A percentile compares a stretch with the other conserved stretches of the same genome.
These are phyloP conservation scores for Chlamydomonas asymmetrica DNA, from an alignment of 139 green algal species.

Conservation along the genomic window DNA sequence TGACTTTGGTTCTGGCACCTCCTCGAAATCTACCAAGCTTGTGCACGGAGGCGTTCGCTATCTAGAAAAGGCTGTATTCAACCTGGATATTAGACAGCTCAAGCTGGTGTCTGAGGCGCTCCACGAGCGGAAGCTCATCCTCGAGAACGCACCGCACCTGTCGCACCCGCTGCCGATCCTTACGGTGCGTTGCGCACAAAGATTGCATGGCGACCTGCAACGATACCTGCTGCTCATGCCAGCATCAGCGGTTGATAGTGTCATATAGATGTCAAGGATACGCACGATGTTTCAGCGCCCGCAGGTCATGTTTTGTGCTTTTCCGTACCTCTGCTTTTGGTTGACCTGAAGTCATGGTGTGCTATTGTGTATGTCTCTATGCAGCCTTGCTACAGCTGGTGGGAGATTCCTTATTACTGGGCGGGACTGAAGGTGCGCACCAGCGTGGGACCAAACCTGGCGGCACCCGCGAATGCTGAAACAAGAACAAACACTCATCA, in stretches of 20 bases:
- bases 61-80: constrained; percentile 57
- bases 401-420: constrained; percentile 98
- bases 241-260: too few relatives aligned
- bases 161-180: constrained; percentile 81
- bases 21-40: constrained; percentile 93
- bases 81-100: constrained; percentile 53
- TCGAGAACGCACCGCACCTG: constrained; percentile 88
- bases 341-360: too few relatives aligned
- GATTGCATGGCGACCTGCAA: not conserved
- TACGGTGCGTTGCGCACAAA: constrained; percentile 54
- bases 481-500: too few relatives aligned
- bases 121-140: constrained; percentile 80
- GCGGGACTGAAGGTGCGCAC: constrained; percentile 72
- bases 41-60: constrained; percentile 97
- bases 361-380: too few relatives aligned
- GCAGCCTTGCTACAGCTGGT: constrained; percentile 98
- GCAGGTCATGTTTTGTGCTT: too few relatives aligned
- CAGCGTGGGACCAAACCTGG: too few relatives aligned
- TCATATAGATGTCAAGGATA: too few relatives aligned
- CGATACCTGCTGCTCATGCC: too few relatives aligned
- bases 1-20: constrained; percentile 93
- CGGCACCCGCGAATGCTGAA: too few relatives aligned
- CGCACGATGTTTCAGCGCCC: too few relatives aligned
- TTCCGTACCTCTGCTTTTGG: too few relatives aligned
- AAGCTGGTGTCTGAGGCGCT: constrained; percentile 84